Percentiles rank a stretch among this genome's conserved stretches.
Evolutionary conservation across 2,329 filamentous ascomycete genomes (phyloP).

Genomic region (Aspergillus floridensis): DNA sequence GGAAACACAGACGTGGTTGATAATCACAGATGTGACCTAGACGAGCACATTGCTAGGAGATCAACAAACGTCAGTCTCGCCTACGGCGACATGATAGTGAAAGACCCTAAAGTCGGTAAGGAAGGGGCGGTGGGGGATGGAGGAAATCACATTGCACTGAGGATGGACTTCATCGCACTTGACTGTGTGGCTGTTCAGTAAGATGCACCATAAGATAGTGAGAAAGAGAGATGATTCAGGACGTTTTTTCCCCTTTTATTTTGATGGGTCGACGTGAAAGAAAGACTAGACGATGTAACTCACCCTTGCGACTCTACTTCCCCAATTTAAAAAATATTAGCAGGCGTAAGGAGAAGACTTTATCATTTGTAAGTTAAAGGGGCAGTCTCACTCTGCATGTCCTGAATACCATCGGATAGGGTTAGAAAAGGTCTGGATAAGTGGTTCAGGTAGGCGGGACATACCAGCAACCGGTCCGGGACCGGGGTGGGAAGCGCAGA

Average conservation of each 20-base stretch:
- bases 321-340: slow-evolving; percentile 11
- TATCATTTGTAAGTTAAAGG: background rate
- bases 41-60: slow-evolving; percentile 51
- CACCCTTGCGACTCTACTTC: slow-evolving; percentile 42
- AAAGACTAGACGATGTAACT: slow-evolving; percentile 8
- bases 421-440: slow-evolving; percentile 9
- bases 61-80: slow-evolving; percentile 9
- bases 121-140: background rate
- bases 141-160: slow-evolving; percentile 49
- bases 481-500: slow-evolving; percentile 52
- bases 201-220: background rate
- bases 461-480: slow-evolving; percentile 54
- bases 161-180: slow-evolving; percentile 59
- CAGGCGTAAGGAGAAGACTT: slow-evolving; percentile 6
- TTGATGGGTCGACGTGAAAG: background rate
- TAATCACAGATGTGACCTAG: slow-evolving; percentile 59
- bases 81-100: background rate
- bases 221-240: background rate
- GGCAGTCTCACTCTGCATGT: slow-evolving; percentile 42
- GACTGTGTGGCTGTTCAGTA: slow-evolving; percentile 31
- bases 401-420: slow-evolving; percentile 26
- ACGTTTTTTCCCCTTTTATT: background rate
- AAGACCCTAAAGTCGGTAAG: background rate
- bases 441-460: slow-evolving; percentile 18
- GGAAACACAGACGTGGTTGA: slow-evolving; percentile 55